These are phyloP conservation scores for Strigomonas galati DNA, from an alignment of 208 protist species.

Conservation along the genomic window DNA sequence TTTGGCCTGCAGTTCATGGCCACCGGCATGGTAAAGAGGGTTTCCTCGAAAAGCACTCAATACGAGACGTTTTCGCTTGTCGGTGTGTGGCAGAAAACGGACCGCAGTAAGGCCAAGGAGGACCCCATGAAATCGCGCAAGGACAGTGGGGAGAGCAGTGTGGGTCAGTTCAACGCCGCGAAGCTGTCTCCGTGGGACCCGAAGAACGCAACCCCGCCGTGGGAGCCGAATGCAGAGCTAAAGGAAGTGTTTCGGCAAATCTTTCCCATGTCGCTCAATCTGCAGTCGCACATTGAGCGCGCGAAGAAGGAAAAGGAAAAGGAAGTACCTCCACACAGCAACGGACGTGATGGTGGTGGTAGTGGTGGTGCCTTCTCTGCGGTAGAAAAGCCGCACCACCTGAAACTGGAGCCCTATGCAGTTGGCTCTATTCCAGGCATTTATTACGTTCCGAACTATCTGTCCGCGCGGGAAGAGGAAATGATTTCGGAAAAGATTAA, in stretches of 20 bases:
- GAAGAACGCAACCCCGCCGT: slow-evolving; percentile 23
- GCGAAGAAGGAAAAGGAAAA: slow-evolving; percentile 1
- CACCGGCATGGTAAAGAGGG: slow-evolving; percentile 67
- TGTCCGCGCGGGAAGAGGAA: slow-evolving; percentile 69
- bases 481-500: slow-evolving; percentile 59
- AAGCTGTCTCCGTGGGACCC: slow-evolving; percentile 75
- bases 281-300: slow-evolving; percentile 51
- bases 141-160: not conserved
- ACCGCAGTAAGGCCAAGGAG: slow-evolving; percentile 20
- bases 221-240: slow-evolving; percentile 61
- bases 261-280: slow-evolving; percentile 58
- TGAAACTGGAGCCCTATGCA: slow-evolving; percentile 60
- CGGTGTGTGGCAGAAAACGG: slow-evolving; percentile 55
- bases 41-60: slow-evolving; percentile 41
- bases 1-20: slow-evolving; percentile 37
- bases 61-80: slow-evolving; percentile 79
- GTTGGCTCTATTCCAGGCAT: slow-evolving; percentile 66
- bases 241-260: slow-evolving; percentile 56
- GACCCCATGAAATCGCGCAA: not conserved
- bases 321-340: too few species aligned
- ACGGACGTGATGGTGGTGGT: too few species aligned
- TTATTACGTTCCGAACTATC: slow-evolving; percentile 90
- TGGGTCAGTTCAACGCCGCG: slow-evolving; percentile 76
- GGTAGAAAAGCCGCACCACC: slow-evolving; percentile 23
- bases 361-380: too few species aligned